Base-by-base conservation (phyloP, 2,329 filamentous ascomycete species). In the Blastomyces gilchristii region DNA sequence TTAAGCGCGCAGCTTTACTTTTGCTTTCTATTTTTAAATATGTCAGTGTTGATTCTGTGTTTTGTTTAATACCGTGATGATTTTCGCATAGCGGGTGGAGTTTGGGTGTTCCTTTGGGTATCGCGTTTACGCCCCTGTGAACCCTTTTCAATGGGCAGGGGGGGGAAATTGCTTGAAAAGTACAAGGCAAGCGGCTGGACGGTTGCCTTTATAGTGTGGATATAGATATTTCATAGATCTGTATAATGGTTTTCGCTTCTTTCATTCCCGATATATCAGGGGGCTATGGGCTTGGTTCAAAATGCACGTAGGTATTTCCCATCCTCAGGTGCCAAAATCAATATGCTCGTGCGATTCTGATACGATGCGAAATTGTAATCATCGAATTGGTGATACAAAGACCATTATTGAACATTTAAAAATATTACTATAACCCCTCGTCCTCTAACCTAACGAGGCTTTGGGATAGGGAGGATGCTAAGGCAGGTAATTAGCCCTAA, bases 1-100 rank as follows among this genome's bases (percentile, higher is more conserved):
- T 62, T 83, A 77, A 73, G 47, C 41, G n/a, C 18, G n/a, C 18
- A 9, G 9, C 41, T 49, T 49, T 37, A 4, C 16, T 37, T 50
- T 50, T 34, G 11, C 12, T 52, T 49, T 58, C 56, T 60, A 37
- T 56, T 60, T 34, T 31, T 22, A 34, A 56, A 56, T 54, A 22
- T 60, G 34, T 37, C 7, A 60, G 45, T 31, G 25, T 59, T 25
- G 37, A 43, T 34, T 52, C 37, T 18, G 22, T 58, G 31, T 47
- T 59, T 11, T 52, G 16, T 62, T 62, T 56, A 62, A 53, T 57
- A 49, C 39, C 25, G 18, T 47, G 31, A 43, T 39, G 25, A 49
- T 61, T 61, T 62, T 62, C 34, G 64, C 65, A 66, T 66, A 66
- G 66, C 66, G 66, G 49, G 47, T 60, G 65, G 66, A 63, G 66